Conservation (phyloP, 768 basidiomycete genomes). For the Termitomyces sp. region DNA sequence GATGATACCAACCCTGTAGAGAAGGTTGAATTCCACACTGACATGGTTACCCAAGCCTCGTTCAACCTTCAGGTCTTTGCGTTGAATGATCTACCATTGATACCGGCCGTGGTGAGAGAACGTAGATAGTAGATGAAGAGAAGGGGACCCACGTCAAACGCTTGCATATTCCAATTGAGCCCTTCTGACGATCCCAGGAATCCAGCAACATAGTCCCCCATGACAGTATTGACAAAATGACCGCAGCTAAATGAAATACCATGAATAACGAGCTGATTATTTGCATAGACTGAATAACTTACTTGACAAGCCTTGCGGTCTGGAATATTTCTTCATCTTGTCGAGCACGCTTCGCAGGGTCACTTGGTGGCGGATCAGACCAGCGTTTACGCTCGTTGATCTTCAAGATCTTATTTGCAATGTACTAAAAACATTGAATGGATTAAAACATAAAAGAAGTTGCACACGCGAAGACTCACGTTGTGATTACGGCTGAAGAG, state of each 20-base stretch:
- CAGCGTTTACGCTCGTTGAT: slow-evolving; percentile 53
- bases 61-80: slow-evolving; percentile 25
- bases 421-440: slow-evolving; percentile 32
- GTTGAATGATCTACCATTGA: slow-evolving; percentile 28
- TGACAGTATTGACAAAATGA: slow-evolving; percentile 50
- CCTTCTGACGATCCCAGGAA: slow-evolving; percentile 55
- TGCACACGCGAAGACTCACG: slow-evolving; percentile 23
- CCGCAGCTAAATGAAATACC: slow-evolving; percentile 31
- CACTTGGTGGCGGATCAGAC: slow-evolving; percentile 36
- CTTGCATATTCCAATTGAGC: slow-evolving; percentile 47
- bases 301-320: slow-evolving; percentile 50
- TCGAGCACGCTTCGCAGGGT: slow-evolving; percentile 17
- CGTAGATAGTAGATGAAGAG: not conserved
- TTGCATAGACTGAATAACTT: slow-evolving; percentile 6
- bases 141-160: slow-evolving; percentile 31
- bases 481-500: slow-evolving; percentile 59
- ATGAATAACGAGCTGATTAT: not conserved
- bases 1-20: slow-evolving; percentile 31
- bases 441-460: too few species aligned
- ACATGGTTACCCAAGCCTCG: slow-evolving; percentile 62
- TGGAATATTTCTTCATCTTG: slow-evolving; percentile 62
- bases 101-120: not conserved
- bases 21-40: slow-evolving; percentile 62
- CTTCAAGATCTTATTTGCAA: slow-evolving; percentile 45
- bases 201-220: slow-evolving; percentile 55